Conservation (phyloP, 805 yeast species). For the Candida chilensis region DNA sequence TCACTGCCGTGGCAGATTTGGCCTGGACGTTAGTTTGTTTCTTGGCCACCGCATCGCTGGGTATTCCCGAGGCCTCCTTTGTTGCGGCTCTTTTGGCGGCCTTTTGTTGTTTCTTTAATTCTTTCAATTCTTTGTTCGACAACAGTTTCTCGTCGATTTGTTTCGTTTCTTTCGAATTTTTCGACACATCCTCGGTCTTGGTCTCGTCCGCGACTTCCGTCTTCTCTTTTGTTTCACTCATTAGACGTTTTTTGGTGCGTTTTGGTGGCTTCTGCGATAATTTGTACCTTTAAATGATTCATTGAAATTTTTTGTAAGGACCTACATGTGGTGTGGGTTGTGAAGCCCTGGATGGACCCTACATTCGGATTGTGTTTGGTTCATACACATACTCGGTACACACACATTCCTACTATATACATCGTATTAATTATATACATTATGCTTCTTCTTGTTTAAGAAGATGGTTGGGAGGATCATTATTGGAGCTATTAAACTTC, state of each 20-base stretch:
- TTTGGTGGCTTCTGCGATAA: neutral
- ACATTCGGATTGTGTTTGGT: neutral
- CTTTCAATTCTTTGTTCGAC: slow-evolving; percentile 78
- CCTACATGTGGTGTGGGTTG: neutral
- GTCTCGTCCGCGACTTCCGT: neutral
- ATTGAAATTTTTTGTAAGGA: neutral
- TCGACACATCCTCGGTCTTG: neutral
- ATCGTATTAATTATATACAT: too few species aligned
- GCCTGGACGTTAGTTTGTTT: slow-evolving; percentile 20
- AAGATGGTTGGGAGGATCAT: too few species aligned
- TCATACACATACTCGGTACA: too few species aligned
- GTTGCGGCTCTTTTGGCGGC: slow-evolving; percentile 89
- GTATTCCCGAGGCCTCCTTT: slow-evolving; percentile 58
- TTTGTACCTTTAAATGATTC: neutral
- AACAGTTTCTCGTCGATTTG: slow-evolving; percentile 13
- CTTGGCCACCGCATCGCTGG: slow-evolving; percentile 11
- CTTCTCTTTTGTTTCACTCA: neutral
- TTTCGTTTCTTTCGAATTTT: neutral
- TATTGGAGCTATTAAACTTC: too few species aligned
- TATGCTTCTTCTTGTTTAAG: too few species aligned
- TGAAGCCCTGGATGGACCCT: neutral
- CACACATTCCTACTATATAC: too few species aligned
- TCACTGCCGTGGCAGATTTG: slow-evolving; percentile 40
- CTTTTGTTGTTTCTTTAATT: slow-evolving; percentile 79
- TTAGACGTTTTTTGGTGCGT: too few species aligned